A percentile compares a stretch with the other conserved stretches of the same genome.
Evolutionary conservation across 495 filamentous ascomycete species (phyloP).

Genomic region (Collariella sp.): DNA sequence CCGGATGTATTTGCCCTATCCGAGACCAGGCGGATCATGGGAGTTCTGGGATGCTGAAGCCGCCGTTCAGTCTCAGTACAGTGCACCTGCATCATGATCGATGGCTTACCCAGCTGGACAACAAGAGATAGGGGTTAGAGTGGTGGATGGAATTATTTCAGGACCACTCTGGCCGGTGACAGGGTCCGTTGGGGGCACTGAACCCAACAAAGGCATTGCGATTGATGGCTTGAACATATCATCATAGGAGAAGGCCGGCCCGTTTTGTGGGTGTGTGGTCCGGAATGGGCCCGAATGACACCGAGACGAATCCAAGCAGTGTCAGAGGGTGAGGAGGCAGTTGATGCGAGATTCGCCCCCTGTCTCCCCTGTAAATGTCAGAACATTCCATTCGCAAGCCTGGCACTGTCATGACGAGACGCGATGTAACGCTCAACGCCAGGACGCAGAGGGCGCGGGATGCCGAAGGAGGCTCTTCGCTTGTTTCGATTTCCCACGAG

Average conservation of each 20-base stretch:
- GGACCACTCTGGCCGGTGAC: no score
- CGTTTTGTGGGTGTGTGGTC: not conserved
- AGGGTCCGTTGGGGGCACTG: no score
- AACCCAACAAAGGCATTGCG: no score
- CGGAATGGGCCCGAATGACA: conserved; percentile 5
- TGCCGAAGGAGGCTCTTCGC: conserved; percentile 13
- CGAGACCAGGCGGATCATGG: not conserved
- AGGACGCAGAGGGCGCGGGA: conserved; percentile 9
- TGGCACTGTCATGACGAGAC: conserved; percentile 24
- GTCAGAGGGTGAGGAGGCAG: not conserved
- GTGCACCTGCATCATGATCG: no score
- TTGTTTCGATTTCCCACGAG: not conserved
- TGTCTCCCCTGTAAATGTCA: not conserved
- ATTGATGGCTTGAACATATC: not conserved
- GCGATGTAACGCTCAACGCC: conserved; percentile 25
- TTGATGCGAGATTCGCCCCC: not conserved
- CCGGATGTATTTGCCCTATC: not conserved
- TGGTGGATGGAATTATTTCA: no score
- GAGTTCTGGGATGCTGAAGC: no score
- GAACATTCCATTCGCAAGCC: conserved; percentile 26
- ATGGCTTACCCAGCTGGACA: no score
- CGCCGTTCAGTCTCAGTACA: no score
- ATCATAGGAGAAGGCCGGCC: not conserved
- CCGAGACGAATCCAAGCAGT: not conserved
- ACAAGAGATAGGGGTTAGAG: no score